Evolutionary conservation across 139 green algal species (phyloP).

Genomic region (Eudorina sp.): DNA sequence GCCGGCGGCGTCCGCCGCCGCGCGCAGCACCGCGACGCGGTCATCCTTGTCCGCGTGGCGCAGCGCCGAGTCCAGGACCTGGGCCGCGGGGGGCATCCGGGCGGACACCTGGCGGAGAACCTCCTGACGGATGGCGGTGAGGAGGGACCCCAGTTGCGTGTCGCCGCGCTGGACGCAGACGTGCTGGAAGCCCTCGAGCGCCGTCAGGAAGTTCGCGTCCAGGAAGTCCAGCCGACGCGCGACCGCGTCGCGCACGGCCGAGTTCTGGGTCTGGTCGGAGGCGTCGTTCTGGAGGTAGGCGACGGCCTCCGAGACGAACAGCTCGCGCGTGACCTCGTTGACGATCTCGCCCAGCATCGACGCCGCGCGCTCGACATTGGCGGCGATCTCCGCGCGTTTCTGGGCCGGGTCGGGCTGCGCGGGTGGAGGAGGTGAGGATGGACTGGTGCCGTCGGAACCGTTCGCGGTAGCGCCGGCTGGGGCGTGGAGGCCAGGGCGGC

Average conservation of each 20-base stretch:
- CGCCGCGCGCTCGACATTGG: slow-evolving; percentile 58
- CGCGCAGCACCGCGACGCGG: slow-evolving; percentile 43
- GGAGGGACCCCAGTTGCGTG: slow-evolving; percentile 41
- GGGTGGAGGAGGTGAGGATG: background rate
- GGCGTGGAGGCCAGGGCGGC: background rate
- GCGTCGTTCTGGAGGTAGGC: slow-evolving; percentile 53
- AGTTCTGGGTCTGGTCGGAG: background rate
- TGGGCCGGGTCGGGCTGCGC: background rate
- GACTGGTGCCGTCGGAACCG: background rate
- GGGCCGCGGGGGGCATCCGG: background rate
- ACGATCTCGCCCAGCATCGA: slow-evolving; percentile 68
- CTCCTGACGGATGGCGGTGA: slow-evolving; percentile 54
- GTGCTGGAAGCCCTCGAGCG: slow-evolving; percentile 59
- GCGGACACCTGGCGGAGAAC: slow-evolving; percentile 57
- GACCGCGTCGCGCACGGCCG: slow-evolving; percentile 63
- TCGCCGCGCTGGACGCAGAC: background rate
- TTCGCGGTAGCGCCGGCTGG: background rate
- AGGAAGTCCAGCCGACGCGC: slow-evolving; percentile 68
- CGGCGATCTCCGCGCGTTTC: slow-evolving; percentile 33
- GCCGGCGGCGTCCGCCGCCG: background rate
- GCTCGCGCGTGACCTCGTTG: slow-evolving; percentile 60
- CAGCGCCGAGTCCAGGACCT: slow-evolving; percentile 42
- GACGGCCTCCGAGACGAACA: slow-evolving; percentile 66
- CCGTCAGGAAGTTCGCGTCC: slow-evolving; percentile 72
- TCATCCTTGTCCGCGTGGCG: slow-evolving; percentile 48